A percentile compares a stretch with the other conserved stretches of the same genome.
Conservation (phyloP, 73 alveolate genomes). For the Symbiodinium pilosum region DNA sequence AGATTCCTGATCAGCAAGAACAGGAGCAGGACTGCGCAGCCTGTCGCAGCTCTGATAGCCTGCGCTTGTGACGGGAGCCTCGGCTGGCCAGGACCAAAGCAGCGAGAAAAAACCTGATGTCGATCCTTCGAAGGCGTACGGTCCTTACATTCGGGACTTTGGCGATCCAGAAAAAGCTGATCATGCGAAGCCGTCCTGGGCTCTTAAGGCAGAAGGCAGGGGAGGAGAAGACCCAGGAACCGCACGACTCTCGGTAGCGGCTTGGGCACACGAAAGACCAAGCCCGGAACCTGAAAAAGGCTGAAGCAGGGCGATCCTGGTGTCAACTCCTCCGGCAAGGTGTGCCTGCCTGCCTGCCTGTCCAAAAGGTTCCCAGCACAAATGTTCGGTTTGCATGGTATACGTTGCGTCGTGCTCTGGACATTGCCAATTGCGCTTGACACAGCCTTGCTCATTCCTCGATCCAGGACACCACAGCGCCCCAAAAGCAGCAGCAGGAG, state of each 20-base stretch:
- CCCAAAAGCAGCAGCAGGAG: conserved; percentile 91
- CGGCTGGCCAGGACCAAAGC: not conserved
- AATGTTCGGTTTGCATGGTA: too few relatives aligned
- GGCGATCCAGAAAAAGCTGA: not conserved
- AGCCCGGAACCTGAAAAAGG: not conserved
- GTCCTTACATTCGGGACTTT: not conserved
- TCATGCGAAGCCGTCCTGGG: not conserved
- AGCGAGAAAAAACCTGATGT: conserved; percentile 50
- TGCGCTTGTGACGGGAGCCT: too few relatives aligned
- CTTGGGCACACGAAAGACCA: too few relatives aligned
- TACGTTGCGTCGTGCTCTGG: too few relatives aligned
- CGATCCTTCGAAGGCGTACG: conserved; percentile 79
- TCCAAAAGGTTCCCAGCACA: too few relatives aligned
- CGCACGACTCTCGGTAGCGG: not conserved
- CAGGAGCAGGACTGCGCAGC: not conserved
- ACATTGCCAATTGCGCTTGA: too few relatives aligned
- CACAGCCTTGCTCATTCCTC: too few relatives aligned
- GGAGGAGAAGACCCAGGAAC: not conserved
- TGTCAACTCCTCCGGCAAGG: conserved; percentile 61
- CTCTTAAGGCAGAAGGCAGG: not conserved
- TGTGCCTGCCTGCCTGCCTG: too few relatives aligned
- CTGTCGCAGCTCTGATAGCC: too few relatives aligned
- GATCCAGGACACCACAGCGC: conserved; percentile 91
- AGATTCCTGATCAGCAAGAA: conserved; percentile 32
- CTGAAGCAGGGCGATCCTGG: conserved; percentile 80